Evolutionary conservation across 768 basidiomycete genomes (phyloP).

Genomic region (Tephrocybe sp.): DNA sequence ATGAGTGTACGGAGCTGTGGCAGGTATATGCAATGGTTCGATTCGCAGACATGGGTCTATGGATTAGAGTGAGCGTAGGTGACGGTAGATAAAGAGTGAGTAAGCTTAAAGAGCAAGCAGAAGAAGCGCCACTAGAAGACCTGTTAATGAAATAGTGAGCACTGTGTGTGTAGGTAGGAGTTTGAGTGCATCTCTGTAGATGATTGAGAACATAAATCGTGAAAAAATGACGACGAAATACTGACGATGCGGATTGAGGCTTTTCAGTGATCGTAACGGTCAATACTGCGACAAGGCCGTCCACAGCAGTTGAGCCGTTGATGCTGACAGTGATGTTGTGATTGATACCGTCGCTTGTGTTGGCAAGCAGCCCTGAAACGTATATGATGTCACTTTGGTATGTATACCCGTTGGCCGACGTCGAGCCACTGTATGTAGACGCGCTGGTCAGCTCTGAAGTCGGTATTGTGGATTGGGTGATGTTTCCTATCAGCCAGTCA

Average conservation of each 20-base stretch:
- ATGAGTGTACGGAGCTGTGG: too few relatives aligned
- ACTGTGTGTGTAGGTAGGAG: background rate
- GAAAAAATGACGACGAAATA: conserved; percentile 1
- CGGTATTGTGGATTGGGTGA: conserved; percentile 54
- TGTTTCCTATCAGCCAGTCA: conserved; percentile 85
- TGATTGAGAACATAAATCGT: background rate
- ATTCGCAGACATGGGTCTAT: conserved; percentile 1
- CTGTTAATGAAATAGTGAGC: conserved; percentile 1
- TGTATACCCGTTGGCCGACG: conserved; percentile 64
- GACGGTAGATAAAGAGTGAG: background rate
- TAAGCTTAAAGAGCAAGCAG: conserved; percentile 10
- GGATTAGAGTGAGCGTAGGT: conserved; percentile 2
- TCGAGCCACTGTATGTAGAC: conserved; percentile 62
- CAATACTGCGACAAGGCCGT: conserved; percentile 82
- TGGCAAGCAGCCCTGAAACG: conserved; percentile 66
- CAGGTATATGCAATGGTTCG: background rate
- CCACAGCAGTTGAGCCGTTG: conserved; percentile 61
- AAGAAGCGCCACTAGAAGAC: background rate
- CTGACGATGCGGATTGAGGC: conserved; percentile 32
- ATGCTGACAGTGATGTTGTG: conserved; percentile 57
- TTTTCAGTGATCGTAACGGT: conserved; percentile 60
- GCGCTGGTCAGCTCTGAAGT: conserved; percentile 53
- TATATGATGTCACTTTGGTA: conserved; percentile 73
- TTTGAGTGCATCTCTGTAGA: conserved; percentile 1
- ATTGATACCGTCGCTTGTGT: conserved; percentile 70